Conservation (phyloP, 2,329 filamentous ascomycete species). For the Colletotrichum gloeosporioides region DNA sequence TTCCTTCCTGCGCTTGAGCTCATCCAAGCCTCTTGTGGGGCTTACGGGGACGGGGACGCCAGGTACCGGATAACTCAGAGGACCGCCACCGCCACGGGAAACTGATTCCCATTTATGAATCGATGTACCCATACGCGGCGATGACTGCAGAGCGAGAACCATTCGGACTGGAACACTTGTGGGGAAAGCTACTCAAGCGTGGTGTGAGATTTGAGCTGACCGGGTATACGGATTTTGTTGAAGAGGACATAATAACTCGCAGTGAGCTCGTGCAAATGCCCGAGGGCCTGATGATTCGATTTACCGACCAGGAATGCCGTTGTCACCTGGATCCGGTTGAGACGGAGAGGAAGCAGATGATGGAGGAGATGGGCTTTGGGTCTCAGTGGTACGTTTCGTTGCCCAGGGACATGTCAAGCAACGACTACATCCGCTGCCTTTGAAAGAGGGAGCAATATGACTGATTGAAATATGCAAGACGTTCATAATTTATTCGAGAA, state of each 20-base stretch:
- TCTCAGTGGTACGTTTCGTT: not conserved
- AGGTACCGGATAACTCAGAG: not conserved
- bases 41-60: no score
- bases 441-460: rapidly evolving
- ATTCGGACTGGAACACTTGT: not conserved
- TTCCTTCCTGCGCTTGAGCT: not conserved
- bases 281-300: not conserved
- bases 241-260: not conserved
- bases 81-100: not conserved
- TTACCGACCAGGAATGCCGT: not conserved
- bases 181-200: not conserved
- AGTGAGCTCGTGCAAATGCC: not conserved
- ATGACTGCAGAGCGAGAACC: rapidly evolving
- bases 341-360: not conserved
- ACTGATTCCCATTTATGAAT: not conserved
- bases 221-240: rapidly evolving
- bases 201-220: not conserved
- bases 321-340: not conserved
- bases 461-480: rapidly evolving
- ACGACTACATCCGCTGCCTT: rapidly evolving
- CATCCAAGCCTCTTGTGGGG: not conserved
- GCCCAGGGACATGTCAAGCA: not conserved
- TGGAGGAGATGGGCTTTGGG: not conserved
- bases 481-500: not conserved
- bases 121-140: not conserved